Evolutionary conservation across 106 monocot genomes (phyloP), one percentile per base, ranked within the genome.

Genomic region (Triglochin maritima): DNA sequence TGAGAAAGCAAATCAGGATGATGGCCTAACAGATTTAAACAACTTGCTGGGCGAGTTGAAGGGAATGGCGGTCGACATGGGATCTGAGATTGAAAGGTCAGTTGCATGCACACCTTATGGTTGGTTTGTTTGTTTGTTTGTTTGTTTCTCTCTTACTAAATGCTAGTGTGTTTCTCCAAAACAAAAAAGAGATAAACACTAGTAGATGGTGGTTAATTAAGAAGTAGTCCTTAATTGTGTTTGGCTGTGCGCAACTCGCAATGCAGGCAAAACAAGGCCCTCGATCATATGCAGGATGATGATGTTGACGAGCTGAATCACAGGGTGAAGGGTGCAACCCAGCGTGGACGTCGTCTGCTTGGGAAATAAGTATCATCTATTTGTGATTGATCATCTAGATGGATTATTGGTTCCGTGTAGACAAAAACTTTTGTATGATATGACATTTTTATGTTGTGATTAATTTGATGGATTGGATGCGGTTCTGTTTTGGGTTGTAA

Each of bases 11-110:
- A 88, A 88, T 74, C 88, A 88, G 67, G 87, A 88, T 63, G 87
- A 88, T 58, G 64, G 60, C 0, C 79, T 88, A 41, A 57, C 75
- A 7, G 79, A 88, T 71, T 48, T 88, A 44, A 88, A 84, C 61
- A 41, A 69, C 56, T 10, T 76, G 12, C 46, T 90, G 59, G 79
- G 81, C 17, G 56, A 90, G 52, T 74, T 90, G 41, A 90, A 90
- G 65, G 77, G 59, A 46, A 90, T 90, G 86, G 90, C 90, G 71
- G 59, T 78, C 62, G 90, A 86, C 52, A 90, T 90, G 90, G 90
- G 90, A 12, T 65, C 79, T 47, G 90, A 90, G 66, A 77, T 90
- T 11, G 81, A 80, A 47, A 79, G 89, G 89, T 89, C 9, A 50
- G 67, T 65, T 70, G 12, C 43, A 29, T 29, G 29, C 29, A 29